Percentiles rank a stretch among this genome's conserved stretches.
Conservation (phyloP, 257 asterid species). For the Agastache rugosa region DNA sequence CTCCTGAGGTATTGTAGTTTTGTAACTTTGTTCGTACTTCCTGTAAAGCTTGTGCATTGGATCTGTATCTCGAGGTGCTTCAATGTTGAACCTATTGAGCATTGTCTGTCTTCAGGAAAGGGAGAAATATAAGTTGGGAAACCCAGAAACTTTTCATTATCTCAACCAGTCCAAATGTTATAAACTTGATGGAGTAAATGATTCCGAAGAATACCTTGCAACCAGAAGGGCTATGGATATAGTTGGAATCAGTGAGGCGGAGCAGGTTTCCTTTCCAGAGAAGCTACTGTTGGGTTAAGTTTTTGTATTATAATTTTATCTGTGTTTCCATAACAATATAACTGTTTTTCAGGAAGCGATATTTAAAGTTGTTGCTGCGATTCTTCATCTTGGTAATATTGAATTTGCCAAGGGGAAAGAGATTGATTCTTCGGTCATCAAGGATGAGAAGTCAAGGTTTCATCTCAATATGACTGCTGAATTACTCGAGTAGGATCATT, state of each 20-base stretch:
- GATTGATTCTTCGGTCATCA: conserved; percentile 84
- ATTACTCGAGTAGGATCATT: conserved; percentile 68
- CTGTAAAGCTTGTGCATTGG: conserved; percentile 11
- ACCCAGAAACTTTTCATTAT: conserved; percentile 71
- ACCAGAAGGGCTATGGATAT: conserved; percentile 94
- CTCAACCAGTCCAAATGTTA: conserved; percentile 81
- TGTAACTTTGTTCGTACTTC: conserved; percentile 20
- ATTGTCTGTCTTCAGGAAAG: conserved; percentile 59
- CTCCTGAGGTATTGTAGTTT: conserved; percentile 66
- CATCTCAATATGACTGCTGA: conserved; percentile 79
- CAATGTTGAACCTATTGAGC: conserved; percentile 25
- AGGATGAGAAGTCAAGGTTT: conserved; percentile 81
- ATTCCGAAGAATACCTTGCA: conserved; percentile 77
- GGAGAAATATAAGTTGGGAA: conserved; percentile 71
- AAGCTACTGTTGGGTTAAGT: conserved; percentile 21
- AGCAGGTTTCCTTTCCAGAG: conserved; percentile 61
- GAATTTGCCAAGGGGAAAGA: conserved; percentile 87
- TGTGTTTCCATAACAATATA: conserved; percentile 32
- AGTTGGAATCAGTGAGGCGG: conserved; percentile 88
- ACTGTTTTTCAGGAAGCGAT: conserved; percentile 71
- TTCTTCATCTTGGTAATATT: conserved; percentile 88
- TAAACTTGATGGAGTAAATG: conserved; percentile 81
- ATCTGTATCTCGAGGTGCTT: conserved; percentile 24
- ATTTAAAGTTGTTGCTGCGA: conserved; percentile 84
- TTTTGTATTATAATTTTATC: conserved; percentile 20